Evolutionary conservation across 352 stramenopile species (phyloP), one percentile per base, ranked within the genome.

Genomic region (Globisporangium camurandrum): DNA sequence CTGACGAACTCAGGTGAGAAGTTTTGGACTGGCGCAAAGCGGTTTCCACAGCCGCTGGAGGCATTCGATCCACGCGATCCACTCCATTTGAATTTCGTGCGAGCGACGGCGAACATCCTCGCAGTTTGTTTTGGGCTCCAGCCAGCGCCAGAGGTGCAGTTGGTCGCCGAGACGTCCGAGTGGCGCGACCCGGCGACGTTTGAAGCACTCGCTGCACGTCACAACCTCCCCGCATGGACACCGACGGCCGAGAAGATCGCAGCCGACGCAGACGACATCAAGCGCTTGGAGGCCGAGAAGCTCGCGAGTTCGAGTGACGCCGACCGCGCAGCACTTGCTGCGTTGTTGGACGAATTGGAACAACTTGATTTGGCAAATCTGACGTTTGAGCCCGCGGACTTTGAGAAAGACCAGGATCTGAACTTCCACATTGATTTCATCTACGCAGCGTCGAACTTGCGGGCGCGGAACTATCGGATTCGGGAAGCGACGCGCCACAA

Each of bases 361-460:
- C 51, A 45, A 9, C 46, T 88, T 55, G 67, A 88, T 16, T 45
- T 89, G 9, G 66, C 49, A 19, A 73, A 71, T 26, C 49, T 88
- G 19, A 65, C 66, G 12, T 89, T 90, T 26, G 82, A 89, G 45
- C 75, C 82, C 4, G 82, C 82, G 10, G 88, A 95, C 51, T 99
- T 99, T 72, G 96, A 99, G 64, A 99, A 99, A 67, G 97, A 99
- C 66, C 90, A 99, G 60, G 76, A 94, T 54, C 67, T 98, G 57
- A 95, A 93, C 60, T 93, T 93, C 59, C 82, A 96, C 67, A 98
- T 99, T 64, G 71, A 93, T 54, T 99, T 99, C 66, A 94, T 99
- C 20, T 97, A 98, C 48, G 95, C 95, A 22, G 82, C 96, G 31
- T 97, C 94, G 14, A 99, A 99, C 75, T 73, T 99, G 58, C 88